phyloP scores from a whole-genome alignment of 495 filamentous ascomycete genomes.

The Cercophora newfieldiana region DNA sequence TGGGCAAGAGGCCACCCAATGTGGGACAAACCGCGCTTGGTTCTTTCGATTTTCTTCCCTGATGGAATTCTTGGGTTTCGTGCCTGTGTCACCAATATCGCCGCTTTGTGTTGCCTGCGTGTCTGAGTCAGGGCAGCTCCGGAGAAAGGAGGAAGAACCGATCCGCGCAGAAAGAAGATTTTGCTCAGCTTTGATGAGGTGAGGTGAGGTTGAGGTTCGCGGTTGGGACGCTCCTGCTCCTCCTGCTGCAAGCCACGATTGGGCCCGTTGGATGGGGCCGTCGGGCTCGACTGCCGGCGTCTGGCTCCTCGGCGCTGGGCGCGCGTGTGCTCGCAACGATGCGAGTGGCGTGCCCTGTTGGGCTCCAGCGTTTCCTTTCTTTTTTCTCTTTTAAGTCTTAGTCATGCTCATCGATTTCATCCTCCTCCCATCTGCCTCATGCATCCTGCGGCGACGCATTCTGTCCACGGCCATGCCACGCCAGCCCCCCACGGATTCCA shows the following conservation, averaged over 20 bases:
- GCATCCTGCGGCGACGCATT: slow-evolving; percentile 7
- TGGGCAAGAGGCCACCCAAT: not conserved
- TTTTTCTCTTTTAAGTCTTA: slow-evolving; percentile 14
- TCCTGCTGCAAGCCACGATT: not conserved
- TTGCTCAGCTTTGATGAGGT: not conserved
- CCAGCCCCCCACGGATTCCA: slow-evolving; percentile 1
- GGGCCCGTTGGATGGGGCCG: not conserved
- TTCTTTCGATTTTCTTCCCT: not conserved
- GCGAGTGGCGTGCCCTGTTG: slow-evolving; percentile 8
- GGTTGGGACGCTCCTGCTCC: not conserved
- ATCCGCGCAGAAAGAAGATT: not conserved
- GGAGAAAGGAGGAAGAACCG: not conserved
- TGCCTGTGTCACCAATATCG: not conserved
- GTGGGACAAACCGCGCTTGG: not conserved
- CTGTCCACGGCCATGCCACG: not conserved
- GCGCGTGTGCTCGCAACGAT: not conserved
- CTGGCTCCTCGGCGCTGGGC: not conserved
- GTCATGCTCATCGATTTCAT: slow-evolving; percentile 7
- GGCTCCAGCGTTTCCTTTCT: slow-evolving; percentile 3
- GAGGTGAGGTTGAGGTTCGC: slow-evolving; percentile 3
- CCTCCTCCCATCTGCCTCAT: not conserved
- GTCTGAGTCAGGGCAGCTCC: not conserved
- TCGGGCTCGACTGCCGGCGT: slow-evolving; percentile 16
- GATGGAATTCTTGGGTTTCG: not conserved
- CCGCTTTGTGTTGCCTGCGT: not conserved